These are phyloP conservation scores for Pittosporum tobira DNA, from an alignment of 129 eudicot genomes.

Conservation along the genomic window DNA sequence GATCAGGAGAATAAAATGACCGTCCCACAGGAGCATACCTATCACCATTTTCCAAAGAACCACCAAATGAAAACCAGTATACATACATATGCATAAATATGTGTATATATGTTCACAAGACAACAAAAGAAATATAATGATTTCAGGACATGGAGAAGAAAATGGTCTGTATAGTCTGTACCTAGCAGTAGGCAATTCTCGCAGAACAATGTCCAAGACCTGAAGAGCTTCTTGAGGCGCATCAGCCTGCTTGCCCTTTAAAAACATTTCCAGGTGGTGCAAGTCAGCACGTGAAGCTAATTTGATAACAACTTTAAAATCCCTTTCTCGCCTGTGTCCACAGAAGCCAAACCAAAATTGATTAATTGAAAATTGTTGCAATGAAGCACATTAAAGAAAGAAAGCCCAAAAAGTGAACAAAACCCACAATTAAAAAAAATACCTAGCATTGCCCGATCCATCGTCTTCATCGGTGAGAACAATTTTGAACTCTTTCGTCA, in stretches of 20 bases:
- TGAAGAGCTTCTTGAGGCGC: slow-evolving; percentile 97
- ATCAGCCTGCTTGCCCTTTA: slow-evolving; percentile 82
- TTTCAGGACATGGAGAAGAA: not conserved
- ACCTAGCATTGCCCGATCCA: slow-evolving; percentile 75
- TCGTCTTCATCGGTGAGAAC: slow-evolving; percentile 78
- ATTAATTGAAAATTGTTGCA: not conserved
- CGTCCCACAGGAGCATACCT: slow-evolving; percentile 82
- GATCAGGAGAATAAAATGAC: slow-evolving; percentile 73
- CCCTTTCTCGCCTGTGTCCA: slow-evolving; percentile 64
- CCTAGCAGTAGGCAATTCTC: slow-evolving; percentile 78
- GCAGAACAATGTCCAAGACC: slow-evolving; percentile 87
- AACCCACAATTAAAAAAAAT: not conserved
- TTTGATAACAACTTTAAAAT: slow-evolving; percentile 75
- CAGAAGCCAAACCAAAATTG: not conserved
- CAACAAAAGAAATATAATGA: not conserved
- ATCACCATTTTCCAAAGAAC: not conserved
- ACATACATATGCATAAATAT: not conserved
- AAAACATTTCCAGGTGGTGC: slow-evolving; percentile 74
- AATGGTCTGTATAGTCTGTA: slow-evolving; percentile 11
- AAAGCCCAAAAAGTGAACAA: not conserved
- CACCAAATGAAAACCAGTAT: not conserved
- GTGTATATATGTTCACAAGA: not conserved
- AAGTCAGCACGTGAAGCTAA: slow-evolving; percentile 77
- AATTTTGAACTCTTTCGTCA: slow-evolving; percentile 58
- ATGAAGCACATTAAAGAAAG: not conserved